Conservation (phyloP, 805 yeast species). For the Saturnispora saitoi region DNA sequence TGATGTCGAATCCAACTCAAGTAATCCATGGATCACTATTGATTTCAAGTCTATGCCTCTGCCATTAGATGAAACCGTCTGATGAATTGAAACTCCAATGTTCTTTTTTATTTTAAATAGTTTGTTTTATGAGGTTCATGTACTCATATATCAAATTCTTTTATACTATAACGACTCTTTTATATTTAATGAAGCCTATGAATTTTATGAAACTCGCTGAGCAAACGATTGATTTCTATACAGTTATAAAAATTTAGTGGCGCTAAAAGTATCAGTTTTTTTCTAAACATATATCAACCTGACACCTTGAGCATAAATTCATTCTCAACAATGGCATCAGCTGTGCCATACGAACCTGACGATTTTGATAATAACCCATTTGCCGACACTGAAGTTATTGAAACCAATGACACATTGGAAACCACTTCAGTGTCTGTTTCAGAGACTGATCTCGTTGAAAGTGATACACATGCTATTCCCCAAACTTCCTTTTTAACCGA, state of each 20-base stretch:
- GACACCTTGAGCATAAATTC: not conserved
- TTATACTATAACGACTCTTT: not conserved
- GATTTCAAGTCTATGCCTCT: constrained; percentile 32
- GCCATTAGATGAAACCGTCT: not conserved
- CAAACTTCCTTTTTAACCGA: not conserved
- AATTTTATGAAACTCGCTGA: not conserved
- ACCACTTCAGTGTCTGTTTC: not conserved
- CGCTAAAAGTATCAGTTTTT: not conserved
- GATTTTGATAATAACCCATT: constrained; percentile 57
- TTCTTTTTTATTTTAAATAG: not conserved
- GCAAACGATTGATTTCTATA: not conserved
- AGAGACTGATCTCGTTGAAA: not conserved
- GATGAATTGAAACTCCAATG: not conserved
- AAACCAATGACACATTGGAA: not conserved
- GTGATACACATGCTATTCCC: not conserved
- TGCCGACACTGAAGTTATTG: constrained; percentile 33
- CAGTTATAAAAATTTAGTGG: no score
- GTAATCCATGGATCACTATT: constrained; percentile 58
- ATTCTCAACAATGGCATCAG: constrained; percentile 25
- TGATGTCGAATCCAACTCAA: constrained; percentile 57
- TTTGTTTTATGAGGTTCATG: no score
- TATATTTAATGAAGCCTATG: not conserved
- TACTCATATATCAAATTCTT: no score
- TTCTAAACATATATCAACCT: not conserved
- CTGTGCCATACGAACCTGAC: constrained; percentile 36